phyloP scores from a whole-genome alignment of 2,329 filamentous ascomycete genomes.

The Penicillium sp. region DNA sequence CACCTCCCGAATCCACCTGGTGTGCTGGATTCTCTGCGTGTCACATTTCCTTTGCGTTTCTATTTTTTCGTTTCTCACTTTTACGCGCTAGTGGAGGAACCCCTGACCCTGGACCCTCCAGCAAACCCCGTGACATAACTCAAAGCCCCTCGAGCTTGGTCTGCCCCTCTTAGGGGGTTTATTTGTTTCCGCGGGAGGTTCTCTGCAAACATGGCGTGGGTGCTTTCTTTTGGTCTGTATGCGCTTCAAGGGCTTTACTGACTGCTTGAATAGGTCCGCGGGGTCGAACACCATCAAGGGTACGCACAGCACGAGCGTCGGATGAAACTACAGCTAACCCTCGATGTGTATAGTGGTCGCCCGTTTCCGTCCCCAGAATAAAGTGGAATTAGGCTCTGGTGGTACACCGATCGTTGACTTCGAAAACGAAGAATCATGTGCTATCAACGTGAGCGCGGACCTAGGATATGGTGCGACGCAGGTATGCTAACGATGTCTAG shows the following conservation, averaged over 20 bases:
- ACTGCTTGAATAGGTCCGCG: conserved; percentile 21
- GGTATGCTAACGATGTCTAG: conserved; percentile 47
- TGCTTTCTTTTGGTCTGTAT: conserved; percentile 12
- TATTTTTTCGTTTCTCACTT: conserved; percentile 1
- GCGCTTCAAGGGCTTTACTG: conserved; percentile 1
- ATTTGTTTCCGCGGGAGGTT: conserved; percentile 14
- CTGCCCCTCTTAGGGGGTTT: conserved; percentile 27
- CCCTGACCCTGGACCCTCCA: conserved; percentile 16
- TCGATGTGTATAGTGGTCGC: conserved; percentile 71
- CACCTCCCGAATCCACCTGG: conserved; percentile 3
- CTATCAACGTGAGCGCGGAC: conserved; percentile 67
- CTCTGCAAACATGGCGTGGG: conserved; percentile 50
- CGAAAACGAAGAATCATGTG: conserved; percentile 84
- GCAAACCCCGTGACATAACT: conserved; percentile 11
- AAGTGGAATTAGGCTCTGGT: conserved; percentile 83
- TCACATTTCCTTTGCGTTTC: conserved; percentile 2
- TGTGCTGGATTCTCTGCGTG: conserved; percentile 4
- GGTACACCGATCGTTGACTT: conserved; percentile 91
- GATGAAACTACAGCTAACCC: conserved; percentile 43
- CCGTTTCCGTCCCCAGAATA: conserved; percentile 96
- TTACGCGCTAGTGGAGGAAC: conserved; percentile 17
- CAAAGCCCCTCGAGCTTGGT: conserved; percentile 11
- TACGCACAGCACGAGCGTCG: conserved; percentile 32
- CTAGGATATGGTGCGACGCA: conserved; percentile 6
- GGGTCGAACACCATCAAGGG: conserved; percentile 55